These are phyloP conservation scores for Barnettozyma californica DNA, from an alignment of 805 yeast genomes.

Conservation along the genomic window DNA sequence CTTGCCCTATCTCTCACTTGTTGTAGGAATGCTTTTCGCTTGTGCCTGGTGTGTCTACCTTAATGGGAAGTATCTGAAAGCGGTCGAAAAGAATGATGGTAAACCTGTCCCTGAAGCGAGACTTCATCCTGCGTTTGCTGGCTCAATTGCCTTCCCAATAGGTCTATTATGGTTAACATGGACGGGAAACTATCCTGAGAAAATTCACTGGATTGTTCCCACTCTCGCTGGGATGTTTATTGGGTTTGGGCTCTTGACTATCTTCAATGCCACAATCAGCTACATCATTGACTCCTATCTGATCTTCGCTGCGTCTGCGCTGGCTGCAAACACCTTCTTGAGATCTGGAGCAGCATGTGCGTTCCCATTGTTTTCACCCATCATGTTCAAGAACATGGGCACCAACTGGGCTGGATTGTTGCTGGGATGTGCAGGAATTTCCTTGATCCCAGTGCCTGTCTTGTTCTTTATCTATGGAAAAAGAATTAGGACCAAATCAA, in stretches of 20 bases:
- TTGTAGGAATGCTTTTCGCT: slow-evolving; percentile 62
- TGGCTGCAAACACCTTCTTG: slow-evolving; percentile 68
- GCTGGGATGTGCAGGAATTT: slow-evolving; percentile 54
- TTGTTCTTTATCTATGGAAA: slow-evolving; percentile 57
- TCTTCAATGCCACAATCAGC: slow-evolving; percentile 65
- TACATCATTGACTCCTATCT: slow-evolving; percentile 71
- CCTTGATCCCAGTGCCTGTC: slow-evolving; percentile 62
- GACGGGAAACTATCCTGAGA: slow-evolving; percentile 71
- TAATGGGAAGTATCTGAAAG: slow-evolving; percentile 48
- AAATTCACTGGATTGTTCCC: slow-evolving; percentile 78
- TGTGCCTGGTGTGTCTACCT: slow-evolving; percentile 43
- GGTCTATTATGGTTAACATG: slow-evolving; percentile 87
- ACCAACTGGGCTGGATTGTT: slow-evolving; percentile 77
- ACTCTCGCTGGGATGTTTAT: slow-evolving; percentile 56
- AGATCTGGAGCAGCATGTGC: slow-evolving; percentile 66
- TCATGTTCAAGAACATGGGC: slow-evolving; percentile 65
- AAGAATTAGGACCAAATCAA: slow-evolving; percentile 48
- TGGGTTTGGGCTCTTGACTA: slow-evolving; percentile 63
- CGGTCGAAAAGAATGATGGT: slow-evolving; percentile 47
- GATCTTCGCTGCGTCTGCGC: slow-evolving; percentile 71
- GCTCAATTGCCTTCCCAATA: slow-evolving; percentile 64
- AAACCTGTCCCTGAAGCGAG: slow-evolving; percentile 74
- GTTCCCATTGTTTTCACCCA: slow-evolving; percentile 66
- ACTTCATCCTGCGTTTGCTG: slow-evolving; percentile 70
- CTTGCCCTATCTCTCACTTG: slow-evolving; percentile 74